Conservation (phyloP, 805 yeast genomes). For the Candida schatavii region DNA sequence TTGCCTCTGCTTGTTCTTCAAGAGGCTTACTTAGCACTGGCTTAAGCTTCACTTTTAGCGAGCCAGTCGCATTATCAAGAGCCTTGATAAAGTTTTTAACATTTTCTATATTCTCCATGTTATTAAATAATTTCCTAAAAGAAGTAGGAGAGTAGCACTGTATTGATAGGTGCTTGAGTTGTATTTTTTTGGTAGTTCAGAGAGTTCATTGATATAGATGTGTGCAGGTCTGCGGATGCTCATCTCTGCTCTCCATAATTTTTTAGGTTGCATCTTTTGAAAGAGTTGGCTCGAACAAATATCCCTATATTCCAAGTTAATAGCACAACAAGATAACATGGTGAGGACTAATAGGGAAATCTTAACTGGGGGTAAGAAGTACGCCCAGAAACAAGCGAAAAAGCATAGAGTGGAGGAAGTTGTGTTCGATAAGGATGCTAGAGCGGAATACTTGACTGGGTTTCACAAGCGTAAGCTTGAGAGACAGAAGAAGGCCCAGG, state of each 20-base stretch:
- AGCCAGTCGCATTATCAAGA: slow-evolving; percentile 35
- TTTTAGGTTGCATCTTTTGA: too few species aligned
- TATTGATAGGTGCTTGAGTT: too few species aligned
- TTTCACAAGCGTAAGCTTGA: slow-evolving; percentile 91
- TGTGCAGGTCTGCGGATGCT: too few species aligned
- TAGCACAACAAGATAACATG: too few species aligned
- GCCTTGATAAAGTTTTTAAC: slow-evolving; percentile 38
- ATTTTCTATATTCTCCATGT: slow-evolving; percentile 47
- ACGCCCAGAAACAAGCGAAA: slow-evolving; percentile 64
- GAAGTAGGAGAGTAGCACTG: too few species aligned
- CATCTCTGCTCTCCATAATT: too few species aligned
- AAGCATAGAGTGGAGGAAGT: slow-evolving; percentile 79
- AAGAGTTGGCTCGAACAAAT: too few species aligned
- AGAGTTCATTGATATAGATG: too few species aligned
- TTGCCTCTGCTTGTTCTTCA: slow-evolving; percentile 31
- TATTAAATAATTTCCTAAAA: too few species aligned
- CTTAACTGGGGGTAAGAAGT: slow-evolving; percentile 82
- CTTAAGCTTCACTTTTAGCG: slow-evolving; percentile 31
- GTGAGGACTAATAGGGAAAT: slow-evolving; percentile 69
- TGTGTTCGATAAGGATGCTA: slow-evolving; percentile 72
- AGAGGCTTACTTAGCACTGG: slow-evolving; percentile 38
- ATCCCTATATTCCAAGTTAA: too few species aligned
- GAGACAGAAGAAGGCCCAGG: slow-evolving; percentile 83
- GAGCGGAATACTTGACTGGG: slow-evolving; percentile 87
- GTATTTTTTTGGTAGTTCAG: too few species aligned